phyloP scores from a whole-genome alignment of 139 green algal genomes.

The Chlamydomonas sphaeroides region DNA sequence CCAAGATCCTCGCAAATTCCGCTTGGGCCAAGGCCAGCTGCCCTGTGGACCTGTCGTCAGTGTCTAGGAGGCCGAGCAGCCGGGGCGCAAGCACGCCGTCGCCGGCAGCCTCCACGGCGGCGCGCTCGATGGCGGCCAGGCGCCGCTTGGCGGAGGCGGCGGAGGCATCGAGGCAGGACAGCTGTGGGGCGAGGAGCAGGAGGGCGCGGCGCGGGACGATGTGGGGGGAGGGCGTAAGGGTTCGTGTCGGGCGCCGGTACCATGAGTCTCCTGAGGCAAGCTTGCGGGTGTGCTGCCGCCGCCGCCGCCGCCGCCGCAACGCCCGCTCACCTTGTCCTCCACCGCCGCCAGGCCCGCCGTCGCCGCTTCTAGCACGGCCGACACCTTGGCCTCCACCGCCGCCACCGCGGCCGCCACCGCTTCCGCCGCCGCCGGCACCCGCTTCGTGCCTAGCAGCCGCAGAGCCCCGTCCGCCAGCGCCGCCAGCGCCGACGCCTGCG shows the following conservation, averaged over 20 bases:
- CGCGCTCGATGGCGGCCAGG: conserved; percentile 24
- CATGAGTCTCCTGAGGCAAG: too few relatives aligned
- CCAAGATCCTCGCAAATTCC: too few relatives aligned
- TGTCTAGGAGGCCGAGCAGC: conserved; percentile 19
- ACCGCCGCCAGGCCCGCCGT: not conserved
- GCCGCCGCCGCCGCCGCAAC: too few relatives aligned
- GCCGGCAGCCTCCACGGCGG: conserved; percentile 2
- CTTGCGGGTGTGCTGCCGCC: too few relatives aligned
- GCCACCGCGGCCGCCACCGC: not conserved
- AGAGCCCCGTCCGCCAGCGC: conserved; percentile 9
- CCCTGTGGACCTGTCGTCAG: not conserved
- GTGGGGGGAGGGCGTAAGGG: too few relatives aligned
- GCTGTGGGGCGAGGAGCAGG: too few relatives aligned
- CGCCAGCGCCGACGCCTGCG: not conserved
- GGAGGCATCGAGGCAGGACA: not conserved
- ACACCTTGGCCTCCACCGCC: not conserved
- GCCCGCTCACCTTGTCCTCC: not conserved
- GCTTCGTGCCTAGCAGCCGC: not conserved
- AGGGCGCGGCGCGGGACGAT: too few relatives aligned
- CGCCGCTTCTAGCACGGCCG: not conserved
- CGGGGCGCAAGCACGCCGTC: conserved; percentile 27
- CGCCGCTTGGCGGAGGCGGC: conserved; percentile 9
- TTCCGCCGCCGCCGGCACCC: conserved; percentile 1
- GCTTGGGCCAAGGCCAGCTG: too few relatives aligned
- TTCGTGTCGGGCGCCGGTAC: too few relatives aligned